Evolutionary conservation across 805 yeast genomes (phyloP).

Genomic region (Crinitomyces ghanaensis): DNA sequence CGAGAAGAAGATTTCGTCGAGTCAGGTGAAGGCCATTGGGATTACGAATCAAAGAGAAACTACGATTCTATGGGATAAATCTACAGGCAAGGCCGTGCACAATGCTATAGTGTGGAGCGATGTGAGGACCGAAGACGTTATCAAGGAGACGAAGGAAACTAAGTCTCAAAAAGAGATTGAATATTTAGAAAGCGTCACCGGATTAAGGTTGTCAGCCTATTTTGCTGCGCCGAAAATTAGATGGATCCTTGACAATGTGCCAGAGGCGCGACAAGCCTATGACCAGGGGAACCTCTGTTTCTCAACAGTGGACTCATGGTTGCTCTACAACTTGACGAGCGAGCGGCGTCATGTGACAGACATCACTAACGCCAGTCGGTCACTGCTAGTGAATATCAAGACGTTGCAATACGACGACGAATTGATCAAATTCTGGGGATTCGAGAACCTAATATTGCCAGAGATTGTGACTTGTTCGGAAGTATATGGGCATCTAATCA

Average conservation of each 20-base stretch:
- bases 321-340: constrained; percentile 69
- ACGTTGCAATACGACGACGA: constrained; percentile 65
- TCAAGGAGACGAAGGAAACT: constrained; percentile 44
- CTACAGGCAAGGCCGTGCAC: constrained; percentile 70
- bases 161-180: constrained; percentile 43
- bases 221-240: constrained; percentile 82
- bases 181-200: constrained; percentile 59
- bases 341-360: constrained; percentile 68
- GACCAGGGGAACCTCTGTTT: constrained; percentile 73
- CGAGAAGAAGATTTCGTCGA: constrained; percentile 20
- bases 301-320: constrained; percentile 93
- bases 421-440: constrained; percentile 66
- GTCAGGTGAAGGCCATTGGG: constrained; percentile 61
- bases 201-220: constrained; percentile 82
- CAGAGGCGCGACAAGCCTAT: constrained; percentile 52
- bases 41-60: constrained; percentile 96
- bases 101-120: constrained; percentile 96
- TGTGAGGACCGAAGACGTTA: constrained; percentile 70
- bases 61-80: constrained; percentile 69
- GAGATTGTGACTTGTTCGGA: constrained; percentile 70
- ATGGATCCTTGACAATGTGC: constrained; percentile 80
- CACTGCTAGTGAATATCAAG: constrained; percentile 77
- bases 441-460: constrained; percentile 65
- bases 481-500: constrained; percentile 59
- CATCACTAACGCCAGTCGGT: constrained; percentile 84